phyloP scores from a whole-genome alignment of 208 protist genomes.

The Acanthamoeba rhysodes region DNA sequence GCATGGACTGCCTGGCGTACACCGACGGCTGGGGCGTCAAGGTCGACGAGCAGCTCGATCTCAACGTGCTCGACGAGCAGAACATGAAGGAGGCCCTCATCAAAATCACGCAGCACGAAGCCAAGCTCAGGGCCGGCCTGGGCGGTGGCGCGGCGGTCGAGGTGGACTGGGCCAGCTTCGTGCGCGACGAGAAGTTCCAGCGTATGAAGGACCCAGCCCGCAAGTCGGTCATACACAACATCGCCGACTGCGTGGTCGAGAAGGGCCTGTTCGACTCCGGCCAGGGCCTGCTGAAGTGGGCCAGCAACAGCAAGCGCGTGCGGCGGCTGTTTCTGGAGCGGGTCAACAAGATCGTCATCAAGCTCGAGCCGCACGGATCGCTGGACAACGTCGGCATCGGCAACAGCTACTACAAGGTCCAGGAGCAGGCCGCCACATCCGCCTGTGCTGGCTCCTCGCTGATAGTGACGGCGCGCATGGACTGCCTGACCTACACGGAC shows the following conservation, averaged over 20 bases:
- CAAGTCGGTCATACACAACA: background rate
- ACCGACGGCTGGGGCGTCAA: slow-evolving; percentile 23
- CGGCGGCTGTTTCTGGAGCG: background rate
- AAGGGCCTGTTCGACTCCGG: background rate
- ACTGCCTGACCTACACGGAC: background rate
- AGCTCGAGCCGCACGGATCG: background rate
- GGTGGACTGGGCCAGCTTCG: background rate
- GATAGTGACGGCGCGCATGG: background rate
- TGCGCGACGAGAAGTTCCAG: background rate
- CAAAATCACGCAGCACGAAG: background rate
- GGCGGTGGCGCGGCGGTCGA: background rate
- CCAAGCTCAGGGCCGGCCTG: background rate
- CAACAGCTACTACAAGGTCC: slow-evolving; percentile 8
- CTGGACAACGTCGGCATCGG: background rate
- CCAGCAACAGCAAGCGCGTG: background rate
- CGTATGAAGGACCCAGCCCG: background rate
- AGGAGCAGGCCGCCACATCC: background rate
- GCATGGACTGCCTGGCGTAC: background rate
- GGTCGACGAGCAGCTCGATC: slow-evolving; percentile 1
- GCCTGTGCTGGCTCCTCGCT: background rate
- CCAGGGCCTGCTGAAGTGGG: background rate
- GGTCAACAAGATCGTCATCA: slow-evolving; percentile 20
- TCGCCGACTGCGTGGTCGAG: background rate
- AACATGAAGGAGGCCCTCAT: background rate
- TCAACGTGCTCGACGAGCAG: background rate